Base-by-base conservation (phyloP, 495 filamentous ascomycete species). In the Podospora pseudocomata region DNA sequence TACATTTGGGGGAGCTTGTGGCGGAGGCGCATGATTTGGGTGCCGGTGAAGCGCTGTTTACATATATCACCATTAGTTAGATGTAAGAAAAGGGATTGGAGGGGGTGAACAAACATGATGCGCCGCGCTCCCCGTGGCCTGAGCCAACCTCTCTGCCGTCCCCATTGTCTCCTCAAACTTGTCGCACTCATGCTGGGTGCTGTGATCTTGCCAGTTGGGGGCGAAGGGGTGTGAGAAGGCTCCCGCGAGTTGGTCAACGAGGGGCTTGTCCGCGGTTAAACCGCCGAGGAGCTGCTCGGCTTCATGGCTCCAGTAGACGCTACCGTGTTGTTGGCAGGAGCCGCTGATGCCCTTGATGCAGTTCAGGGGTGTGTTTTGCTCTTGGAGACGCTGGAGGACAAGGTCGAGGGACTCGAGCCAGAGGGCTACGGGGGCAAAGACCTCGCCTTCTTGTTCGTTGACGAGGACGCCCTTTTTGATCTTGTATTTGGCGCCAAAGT, bases 131-230 rank as follows among this genome's bases (percentile, higher is more conserved):
- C 95, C 95, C 9, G 94, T 97, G 4, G 86, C 88, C 28, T 87
- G 75, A 2, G 95, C 95, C 65, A 99, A 76, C 68, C 83, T 78
- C 68, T 90, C 86, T 26, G 83, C 81, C 11, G 83, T 80, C 0
- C 90, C 92, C 7, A 96, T 81, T 54, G 80, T 80, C 15, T 80
- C 83, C 76, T 98, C 93, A 75, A 97, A 97, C 71, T 84, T 82
- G 73, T 97, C 93, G 78, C 94, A 97, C 77, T 99, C 91, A 62
- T 82, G 81, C 81, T 97, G 93, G 0, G 95, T 98, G 77, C 92
- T 96, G 59, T 92, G 87, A 77, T 99, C 95, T 78, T 98, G 95
- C 95, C 95, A 99, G 79, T 98, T 99, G 7, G 95, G 95, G 66
- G 90, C 93, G 79, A 86, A 93, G 7, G 90, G 89, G 77, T 96